Evolutionary conservation across 1,284 basidiomycete species (phyloP).

Genomic region (Trametes hirsuta): DNA sequence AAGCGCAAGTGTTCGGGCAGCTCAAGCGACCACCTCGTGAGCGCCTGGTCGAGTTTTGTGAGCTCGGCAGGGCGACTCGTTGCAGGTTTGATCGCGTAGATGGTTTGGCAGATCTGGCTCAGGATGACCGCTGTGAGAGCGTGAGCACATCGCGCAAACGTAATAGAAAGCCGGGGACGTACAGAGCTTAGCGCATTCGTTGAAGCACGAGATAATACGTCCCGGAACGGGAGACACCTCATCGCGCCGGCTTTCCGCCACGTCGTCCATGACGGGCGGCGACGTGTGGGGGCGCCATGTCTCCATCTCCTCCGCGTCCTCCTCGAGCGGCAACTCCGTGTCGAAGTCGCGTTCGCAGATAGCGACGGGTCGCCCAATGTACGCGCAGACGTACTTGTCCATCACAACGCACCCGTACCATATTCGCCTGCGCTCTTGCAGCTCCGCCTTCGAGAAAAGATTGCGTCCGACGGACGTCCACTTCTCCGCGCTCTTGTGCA

Average conservation of each 20-base stretch:
- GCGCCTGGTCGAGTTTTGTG: conserved; percentile 60
- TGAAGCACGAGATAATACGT: conserved; percentile 75
- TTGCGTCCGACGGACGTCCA: conserved; percentile 66
- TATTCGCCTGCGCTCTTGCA: conserved; percentile 75
- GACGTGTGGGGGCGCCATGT: conserved; percentile 52
- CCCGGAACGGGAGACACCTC: conserved; percentile 46
- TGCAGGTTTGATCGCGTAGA: conserved; percentile 72
- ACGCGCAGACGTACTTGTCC: conserved; percentile 81
- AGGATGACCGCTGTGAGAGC: conserved; percentile 57
- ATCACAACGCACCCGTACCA: conserved; percentile 84
- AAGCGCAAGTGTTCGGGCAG: conserved; percentile 72
- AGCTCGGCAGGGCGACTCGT: conserved; percentile 61
- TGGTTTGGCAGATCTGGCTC: conserved; percentile 67
- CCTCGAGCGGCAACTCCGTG: conserved; percentile 65
- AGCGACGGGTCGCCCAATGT: conserved; percentile 79
- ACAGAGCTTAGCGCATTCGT: conserved; percentile 74
- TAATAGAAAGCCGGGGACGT: conserved; percentile 33
- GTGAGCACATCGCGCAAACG: neutral
- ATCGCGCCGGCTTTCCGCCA: conserved; percentile 29
- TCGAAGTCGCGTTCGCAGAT: conserved; percentile 85
- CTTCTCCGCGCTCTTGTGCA: conserved; percentile 79
- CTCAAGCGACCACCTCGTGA: conserved; percentile 81
- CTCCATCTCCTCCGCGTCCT: conserved; percentile 74
- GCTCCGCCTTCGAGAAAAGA: conserved; percentile 66
- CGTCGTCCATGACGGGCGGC: conserved; percentile 39